phyloP scores from a whole-genome alignment of 2,329 filamentous ascomycete genomes.

The Sordariomycetes sp. region DNA sequence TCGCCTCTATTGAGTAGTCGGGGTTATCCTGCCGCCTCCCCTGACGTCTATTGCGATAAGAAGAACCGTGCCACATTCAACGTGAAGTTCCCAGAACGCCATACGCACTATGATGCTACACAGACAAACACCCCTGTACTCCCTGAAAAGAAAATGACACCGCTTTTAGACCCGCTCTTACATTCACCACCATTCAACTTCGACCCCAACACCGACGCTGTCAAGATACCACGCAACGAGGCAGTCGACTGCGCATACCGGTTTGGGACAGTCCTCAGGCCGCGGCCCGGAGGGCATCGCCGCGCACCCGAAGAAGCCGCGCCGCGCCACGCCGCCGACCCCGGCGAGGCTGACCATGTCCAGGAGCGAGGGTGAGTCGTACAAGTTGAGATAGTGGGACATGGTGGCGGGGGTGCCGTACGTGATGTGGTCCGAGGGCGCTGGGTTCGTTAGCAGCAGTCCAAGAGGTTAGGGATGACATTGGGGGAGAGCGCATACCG shows the following conservation, averaged over 20 bases:
- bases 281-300: slow-evolving; percentile 7
- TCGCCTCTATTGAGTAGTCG: too few relatives aligned
- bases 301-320: slow-evolving; percentile 7
- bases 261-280: slow-evolving; percentile 7
- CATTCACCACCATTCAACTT: slow-evolving; percentile 8
- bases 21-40: neutral
- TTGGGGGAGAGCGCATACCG: neutral
- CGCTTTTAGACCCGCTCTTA: neutral
- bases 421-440: slow-evolving; percentile 9
- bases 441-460: neutral
- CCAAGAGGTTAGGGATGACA: neutral
- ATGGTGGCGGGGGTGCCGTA: slow-evolving; percentile 9
- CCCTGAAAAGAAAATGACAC: neutral
- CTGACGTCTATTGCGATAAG: neutral
- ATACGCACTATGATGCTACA: neutral
- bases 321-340: neutral
- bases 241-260: slow-evolving; percentile 10
- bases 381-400: slow-evolving; percentile 9
- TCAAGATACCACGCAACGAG: slow-evolving; percentile 9
- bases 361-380: slow-evolving; percentile 2
- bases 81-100: neutral
- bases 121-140: neutral
- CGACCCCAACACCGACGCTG: slow-evolving; percentile 8
- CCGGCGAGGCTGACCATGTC: neutral
- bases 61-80: neutral